Percentiles rank a stretch among this genome's conserved stretches.
phyloP scores from a whole-genome alignment of 2,329 filamentous ascomycete genomes.

The Capronia epimyces region DNA sequence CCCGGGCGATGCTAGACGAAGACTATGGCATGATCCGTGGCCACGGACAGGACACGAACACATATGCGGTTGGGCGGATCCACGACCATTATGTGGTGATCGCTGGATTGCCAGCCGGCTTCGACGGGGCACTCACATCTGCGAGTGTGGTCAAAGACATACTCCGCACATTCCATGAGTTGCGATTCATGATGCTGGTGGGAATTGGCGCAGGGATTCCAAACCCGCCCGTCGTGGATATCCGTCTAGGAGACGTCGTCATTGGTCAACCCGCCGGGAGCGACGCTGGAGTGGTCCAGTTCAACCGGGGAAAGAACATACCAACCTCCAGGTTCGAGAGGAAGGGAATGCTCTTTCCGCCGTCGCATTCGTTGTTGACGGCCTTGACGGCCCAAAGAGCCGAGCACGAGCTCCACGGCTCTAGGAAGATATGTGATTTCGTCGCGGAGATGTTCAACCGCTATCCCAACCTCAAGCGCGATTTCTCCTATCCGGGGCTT shows the following conservation, averaged over 20 bases:
- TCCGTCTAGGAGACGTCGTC: conserved; percentile 1
- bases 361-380: neutral
- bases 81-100: conserved; percentile 1
- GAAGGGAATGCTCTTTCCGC: neutral
- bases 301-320: neutral
- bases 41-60: conserved; percentile 1
- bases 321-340: neutral
- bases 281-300: neutral
- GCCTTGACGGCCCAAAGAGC: neutral
- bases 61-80: neutral
- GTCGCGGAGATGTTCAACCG: neutral
- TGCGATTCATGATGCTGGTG: neutral
- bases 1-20: conserved; percentile 1
- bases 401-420: neutral
- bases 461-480: neutral
- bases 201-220: conserved; percentile 1
- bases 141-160: conserved; percentile 1
- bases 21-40: conserved; percentile 1
- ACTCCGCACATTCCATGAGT: neutral
- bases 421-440: neutral
- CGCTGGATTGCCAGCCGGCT: neutral
- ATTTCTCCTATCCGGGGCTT: neutral
- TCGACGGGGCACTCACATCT: neutral
- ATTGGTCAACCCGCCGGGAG: neutral
- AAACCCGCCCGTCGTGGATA: neutral